Evolutionary conservation across 2,329 filamentous ascomycete genomes (phyloP).

Genomic region (Rhynchosporium agropyri): DNA sequence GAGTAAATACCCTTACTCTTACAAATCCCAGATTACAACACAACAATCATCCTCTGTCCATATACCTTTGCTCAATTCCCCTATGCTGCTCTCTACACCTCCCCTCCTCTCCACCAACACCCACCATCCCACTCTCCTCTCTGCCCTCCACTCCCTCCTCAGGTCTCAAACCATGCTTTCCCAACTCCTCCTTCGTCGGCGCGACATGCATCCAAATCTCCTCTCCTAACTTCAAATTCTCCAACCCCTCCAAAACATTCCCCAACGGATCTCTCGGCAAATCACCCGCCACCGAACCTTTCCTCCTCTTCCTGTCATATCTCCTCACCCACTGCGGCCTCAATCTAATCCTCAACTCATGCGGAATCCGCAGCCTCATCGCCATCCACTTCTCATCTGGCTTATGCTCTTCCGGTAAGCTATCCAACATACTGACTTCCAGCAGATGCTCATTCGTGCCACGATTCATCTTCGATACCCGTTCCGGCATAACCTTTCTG

Average conservation of each 20-base stretch:
- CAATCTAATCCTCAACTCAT: slow-evolving; percentile 57
- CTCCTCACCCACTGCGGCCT: slow-evolving; percentile 31
- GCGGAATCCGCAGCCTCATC: slow-evolving; percentile 57
- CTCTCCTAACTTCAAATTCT: slow-evolving; percentile 42
- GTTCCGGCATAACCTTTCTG: slow-evolving; percentile 52
- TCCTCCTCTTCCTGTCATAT: slow-evolving; percentile 40
- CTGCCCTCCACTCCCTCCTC: slow-evolving; percentile 20
- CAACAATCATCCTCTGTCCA: slow-evolving; percentile 25
- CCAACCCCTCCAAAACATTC: slow-evolving; percentile 44
- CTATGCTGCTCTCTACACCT: slow-evolving; percentile 11
- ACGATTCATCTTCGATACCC: slow-evolving; percentile 52
- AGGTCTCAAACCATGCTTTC: slow-evolving; percentile 28
- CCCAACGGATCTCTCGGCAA: slow-evolving; percentile 46
- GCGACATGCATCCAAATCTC: slow-evolving; percentile 58
- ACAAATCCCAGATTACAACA: too few species aligned
- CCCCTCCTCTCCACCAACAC: slow-evolving; percentile 24
- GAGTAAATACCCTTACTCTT: too few species aligned
- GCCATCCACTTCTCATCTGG: slow-evolving; percentile 63
- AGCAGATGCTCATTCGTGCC: slow-evolving; percentile 59
- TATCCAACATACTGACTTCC: slow-evolving; percentile 44
- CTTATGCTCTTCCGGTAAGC: slow-evolving; percentile 54
- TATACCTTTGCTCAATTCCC: slow-evolving; percentile 29
- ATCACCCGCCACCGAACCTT: slow-evolving; percentile 43
- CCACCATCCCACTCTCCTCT: slow-evolving; percentile 27
- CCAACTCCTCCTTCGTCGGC: slow-evolving; percentile 43